Percentiles rank a stretch among this genome's conserved stretches.
Evolutionary conservation across 139 green algal genomes (phyloP).

Genomic region (Haematococcus sp.): DNA sequence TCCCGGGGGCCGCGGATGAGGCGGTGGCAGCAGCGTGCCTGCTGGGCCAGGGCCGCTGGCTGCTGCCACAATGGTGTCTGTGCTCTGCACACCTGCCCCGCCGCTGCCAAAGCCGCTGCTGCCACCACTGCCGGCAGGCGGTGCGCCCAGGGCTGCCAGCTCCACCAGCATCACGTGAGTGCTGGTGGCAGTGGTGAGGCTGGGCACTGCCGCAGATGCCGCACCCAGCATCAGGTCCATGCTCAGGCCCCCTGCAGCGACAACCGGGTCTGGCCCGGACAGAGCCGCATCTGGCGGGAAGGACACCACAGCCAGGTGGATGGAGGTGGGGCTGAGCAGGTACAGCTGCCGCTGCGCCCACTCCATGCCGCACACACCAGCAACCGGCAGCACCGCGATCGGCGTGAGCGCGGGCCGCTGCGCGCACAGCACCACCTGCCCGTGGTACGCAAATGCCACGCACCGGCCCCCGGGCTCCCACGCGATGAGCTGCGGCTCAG

Average conservation of each 20-base stretch:
- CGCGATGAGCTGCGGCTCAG: conserved; percentile 31
- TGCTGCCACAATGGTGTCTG: not conserved
- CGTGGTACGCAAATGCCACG: conserved; percentile 42
- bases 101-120: not conserved
- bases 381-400: conserved; percentile 36
- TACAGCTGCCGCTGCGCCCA: conserved; percentile 54
- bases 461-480: conserved; percentile 50
- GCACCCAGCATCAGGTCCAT: not conserved
- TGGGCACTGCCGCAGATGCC: not conserved
- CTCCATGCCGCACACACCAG: conserved; percentile 22
- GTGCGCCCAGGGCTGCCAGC: conserved; percentile 9
- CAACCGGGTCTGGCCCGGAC: no score
- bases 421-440: conserved; percentile 14
- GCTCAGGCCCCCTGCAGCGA: not conserved
- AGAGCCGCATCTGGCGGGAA: conserved; percentile 11
- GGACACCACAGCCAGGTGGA: conserved; percentile 33
- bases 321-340: conserved; percentile 37
- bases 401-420: conserved; percentile 26
- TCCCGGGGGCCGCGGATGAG: conserved; percentile 15
- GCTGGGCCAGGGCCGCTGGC: not conserved
- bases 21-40: conserved; percentile 3
- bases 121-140: not conserved
- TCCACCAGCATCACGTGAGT: not conserved
- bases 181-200: not conserved
- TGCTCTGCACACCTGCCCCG: conserved; percentile 6